Evolutionary conservation across 352 stramenopile genomes (phyloP).

Genomic region (Aphanomyces astaci): DNA sequence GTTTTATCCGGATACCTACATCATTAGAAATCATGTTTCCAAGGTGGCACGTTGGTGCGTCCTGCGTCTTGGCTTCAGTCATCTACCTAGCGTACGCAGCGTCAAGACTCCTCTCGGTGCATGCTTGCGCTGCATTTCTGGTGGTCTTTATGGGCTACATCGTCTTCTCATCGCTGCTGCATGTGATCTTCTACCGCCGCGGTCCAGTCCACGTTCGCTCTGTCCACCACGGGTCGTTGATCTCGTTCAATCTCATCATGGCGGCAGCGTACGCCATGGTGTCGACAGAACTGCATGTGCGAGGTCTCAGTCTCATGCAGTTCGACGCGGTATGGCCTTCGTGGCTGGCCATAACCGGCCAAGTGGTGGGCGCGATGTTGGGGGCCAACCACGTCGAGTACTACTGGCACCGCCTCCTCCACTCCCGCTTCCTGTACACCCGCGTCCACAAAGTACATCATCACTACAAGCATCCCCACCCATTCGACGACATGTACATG

Average conservation of each 20-base stretch:
- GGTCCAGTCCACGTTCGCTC: neutral
- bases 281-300: neutral
- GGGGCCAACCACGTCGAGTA: conserved; percentile 26
- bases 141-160: conserved; percentile 9
- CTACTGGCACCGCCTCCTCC: conserved; percentile 30
- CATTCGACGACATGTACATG: conserved; percentile 34
- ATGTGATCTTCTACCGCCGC: neutral
- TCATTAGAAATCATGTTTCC: too few relatives aligned
- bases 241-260: neutral
- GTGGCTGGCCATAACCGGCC: neutral
- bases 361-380: neutral
- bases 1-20: too few relatives aligned
- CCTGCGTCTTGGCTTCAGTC: neutral
- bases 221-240: neutral
- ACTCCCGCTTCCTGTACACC: conserved; percentile 25
- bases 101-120: neutral
- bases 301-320: neutral
- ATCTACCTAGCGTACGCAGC: neutral
- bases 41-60: neutral
- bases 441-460: conserved; percentile 29
- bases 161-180: neutral
- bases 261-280: neutral
- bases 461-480: conserved; percentile 28
- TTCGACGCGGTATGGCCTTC: neutral
- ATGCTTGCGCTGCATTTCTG: neutral